Evolutionary conservation across 352 stramenopile species (phyloP).

Genomic region (Thalassiosira livingstoniorum): DNA sequence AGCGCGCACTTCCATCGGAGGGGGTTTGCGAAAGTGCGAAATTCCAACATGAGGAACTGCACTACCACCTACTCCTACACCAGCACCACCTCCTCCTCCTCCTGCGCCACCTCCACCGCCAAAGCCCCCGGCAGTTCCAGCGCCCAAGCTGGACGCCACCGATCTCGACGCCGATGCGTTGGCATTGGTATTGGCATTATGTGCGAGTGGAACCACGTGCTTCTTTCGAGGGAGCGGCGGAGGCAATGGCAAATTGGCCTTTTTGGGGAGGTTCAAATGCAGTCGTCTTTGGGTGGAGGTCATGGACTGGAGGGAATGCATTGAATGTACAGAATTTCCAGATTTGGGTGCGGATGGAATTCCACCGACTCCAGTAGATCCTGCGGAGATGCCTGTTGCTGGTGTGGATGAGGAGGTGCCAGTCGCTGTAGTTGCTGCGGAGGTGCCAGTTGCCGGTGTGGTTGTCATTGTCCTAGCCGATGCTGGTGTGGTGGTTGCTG

Average conservation of each 20-base stretch:
- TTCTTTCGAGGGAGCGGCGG: slow-evolving; percentile 17
- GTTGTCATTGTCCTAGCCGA: background rate
- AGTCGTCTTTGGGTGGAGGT: background rate
- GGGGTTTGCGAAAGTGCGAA: slow-evolving; percentile 20
- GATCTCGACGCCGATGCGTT: no score
- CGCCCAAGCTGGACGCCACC: no score
- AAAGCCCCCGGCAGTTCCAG: slow-evolving; percentile 1
- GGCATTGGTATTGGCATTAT: background rate
- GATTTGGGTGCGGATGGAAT: background rate
- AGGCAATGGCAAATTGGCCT: slow-evolving; percentile 25
- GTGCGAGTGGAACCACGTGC: background rate
- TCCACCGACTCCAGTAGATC: background rate
- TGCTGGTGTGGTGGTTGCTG: no score
- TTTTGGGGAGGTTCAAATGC: slow-evolving; percentile 29
- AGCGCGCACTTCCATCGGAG: slow-evolving; percentile 27
- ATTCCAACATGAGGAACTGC: background rate
- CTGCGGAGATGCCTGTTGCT: background rate
- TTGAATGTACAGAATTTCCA: slow-evolving; percentile 25
- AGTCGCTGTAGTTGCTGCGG: slow-evolving; percentile 23
- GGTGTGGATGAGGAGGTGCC: background rate
- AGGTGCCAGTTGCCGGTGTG: slow-evolving; percentile 3
- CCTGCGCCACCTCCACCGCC: slow-evolving; percentile 3
- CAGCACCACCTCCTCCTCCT: background rate
- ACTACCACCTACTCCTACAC: background rate
- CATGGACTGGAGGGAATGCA: no score